A percentile compares a stretch with the other conserved stretches of the same genome.
These are phyloP conservation scores for Candida glaebosa DNA, from an alignment of 805 yeast genomes.

Conservation along the genomic window DNA sequence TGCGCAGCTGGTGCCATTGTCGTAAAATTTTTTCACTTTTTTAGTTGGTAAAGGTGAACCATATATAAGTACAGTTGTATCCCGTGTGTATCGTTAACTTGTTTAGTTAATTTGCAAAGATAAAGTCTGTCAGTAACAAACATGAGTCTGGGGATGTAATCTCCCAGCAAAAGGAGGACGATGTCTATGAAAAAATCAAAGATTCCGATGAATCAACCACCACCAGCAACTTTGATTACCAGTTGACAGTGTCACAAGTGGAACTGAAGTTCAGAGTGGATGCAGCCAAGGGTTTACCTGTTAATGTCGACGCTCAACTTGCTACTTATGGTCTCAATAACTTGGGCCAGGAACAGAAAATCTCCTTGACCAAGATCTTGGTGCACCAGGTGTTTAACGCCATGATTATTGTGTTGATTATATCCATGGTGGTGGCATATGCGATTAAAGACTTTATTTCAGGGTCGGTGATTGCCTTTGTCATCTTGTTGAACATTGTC, in stretches of 20 bases:
- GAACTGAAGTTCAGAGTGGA: conserved; percentile 13
- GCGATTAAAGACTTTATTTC: conserved; percentile 78
- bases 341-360: conserved; percentile 56
- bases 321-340: conserved; percentile 53
- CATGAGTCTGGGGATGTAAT: not conserved
- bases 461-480: conserved; percentile 76
- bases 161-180: not conserved
- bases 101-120: not conserved
- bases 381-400: conserved; percentile 72
- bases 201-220: conserved; percentile 11
- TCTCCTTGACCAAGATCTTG: conserved; percentile 52
- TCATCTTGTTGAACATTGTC: conserved; percentile 56
- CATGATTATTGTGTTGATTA: conserved; percentile 69
- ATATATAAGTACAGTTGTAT: too few relatives aligned
- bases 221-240: conserved; percentile 8
- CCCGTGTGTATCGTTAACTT: not conserved
- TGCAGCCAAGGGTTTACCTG: conserved; percentile 17
- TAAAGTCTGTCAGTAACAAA: not conserved
- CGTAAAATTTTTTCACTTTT: too few relatives aligned
- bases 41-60: too few relatives aligned
- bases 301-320: conserved; percentile 11
- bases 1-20: too few relatives aligned
- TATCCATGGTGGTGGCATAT: conserved; percentile 66
- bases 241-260: conserved; percentile 14
- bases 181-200: conserved; percentile 7